phyloP scores from a whole-genome alignment of 148 eudicot genomes.

The Gaultheria prostrata region DNA sequence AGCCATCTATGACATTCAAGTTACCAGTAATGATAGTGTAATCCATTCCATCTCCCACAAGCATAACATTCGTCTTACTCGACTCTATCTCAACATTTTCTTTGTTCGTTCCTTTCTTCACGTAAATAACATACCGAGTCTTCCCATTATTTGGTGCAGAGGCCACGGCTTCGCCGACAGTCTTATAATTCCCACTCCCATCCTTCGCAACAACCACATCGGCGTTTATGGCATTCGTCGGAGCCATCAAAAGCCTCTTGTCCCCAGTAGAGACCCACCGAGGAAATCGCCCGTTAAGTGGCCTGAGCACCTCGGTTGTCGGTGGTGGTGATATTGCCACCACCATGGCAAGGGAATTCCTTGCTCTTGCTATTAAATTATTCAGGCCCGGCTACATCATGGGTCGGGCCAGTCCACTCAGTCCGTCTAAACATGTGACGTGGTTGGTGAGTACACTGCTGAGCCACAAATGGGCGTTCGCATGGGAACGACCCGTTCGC shows the following conservation, averaged over 20 bases:
- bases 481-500: conserved; percentile 4
- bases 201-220: conserved; percentile 40
- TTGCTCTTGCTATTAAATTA: conserved; percentile 35
- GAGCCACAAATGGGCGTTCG: conserved; percentile 46
- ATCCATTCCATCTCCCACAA: conserved; percentile 43
- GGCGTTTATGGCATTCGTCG: conserved; percentile 17
- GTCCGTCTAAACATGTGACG: conserved; percentile 45
- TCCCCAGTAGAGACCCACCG: conserved; percentile 29
- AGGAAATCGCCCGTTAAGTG: conserved; percentile 20
- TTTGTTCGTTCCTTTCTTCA: conserved; percentile 39
- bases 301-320: conserved; percentile 1
- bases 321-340: conserved; percentile 21
- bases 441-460: conserved; percentile 50
- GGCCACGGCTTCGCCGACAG: conserved; percentile 26
- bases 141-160: conserved; percentile 34
- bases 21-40: conserved; percentile 43
- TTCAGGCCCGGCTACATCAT: conserved; percentile 23
- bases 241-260: conserved; percentile 19
- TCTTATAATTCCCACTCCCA: conserved; percentile 39
- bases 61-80: conserved; percentile 37
- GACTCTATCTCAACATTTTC: conserved; percentile 33
- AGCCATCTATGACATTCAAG: conserved; percentile 34
- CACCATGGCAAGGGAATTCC: conserved; percentile 35
- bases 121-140: conserved; percentile 31
- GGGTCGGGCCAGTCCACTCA: conserved; percentile 12